Evolutionary conservation across 2,329 filamentous ascomycete genomes (phyloP).

Genomic region (Magnaporthiopsis rhizophila): DNA sequence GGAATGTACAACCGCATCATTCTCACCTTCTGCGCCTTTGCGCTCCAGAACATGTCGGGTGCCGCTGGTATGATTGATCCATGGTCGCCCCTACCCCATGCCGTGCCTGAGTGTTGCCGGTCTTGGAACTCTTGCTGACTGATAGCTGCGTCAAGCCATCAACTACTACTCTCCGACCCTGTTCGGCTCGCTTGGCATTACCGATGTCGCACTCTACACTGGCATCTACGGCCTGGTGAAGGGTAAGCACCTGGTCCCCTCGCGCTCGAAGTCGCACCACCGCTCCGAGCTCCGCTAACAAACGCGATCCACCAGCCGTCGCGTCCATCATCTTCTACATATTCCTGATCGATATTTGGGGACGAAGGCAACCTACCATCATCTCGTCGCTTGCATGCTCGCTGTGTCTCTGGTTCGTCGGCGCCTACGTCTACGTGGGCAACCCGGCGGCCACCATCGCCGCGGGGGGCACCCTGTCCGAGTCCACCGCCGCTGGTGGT

Average conservation of each 20-base stretch:
- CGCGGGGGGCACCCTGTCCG: slow-evolving; percentile 31
- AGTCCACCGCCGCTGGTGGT: slow-evolving; percentile 35
- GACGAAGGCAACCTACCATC: slow-evolving; percentile 33
- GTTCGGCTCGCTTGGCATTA: slow-evolving; percentile 36
- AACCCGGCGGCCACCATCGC: slow-evolving; percentile 37
- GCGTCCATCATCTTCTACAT: slow-evolving; percentile 33
- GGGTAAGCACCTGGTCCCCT: slow-evolving; percentile 11
- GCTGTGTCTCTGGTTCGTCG: slow-evolving; percentile 41
- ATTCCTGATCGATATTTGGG: slow-evolving; percentile 31
- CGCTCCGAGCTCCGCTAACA: neutral
- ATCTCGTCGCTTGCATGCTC: slow-evolving; percentile 39
- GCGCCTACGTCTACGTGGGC: slow-evolving; percentile 43
- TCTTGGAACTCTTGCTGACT: neutral
- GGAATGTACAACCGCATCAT: slow-evolving; percentile 32
- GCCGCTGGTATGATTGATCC: slow-evolving; percentile 18
- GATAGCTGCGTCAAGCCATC: slow-evolving; percentile 20
- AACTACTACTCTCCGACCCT: slow-evolving; percentile 35
- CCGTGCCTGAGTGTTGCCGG: too few relatives aligned
- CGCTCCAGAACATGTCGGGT: slow-evolving; percentile 32
- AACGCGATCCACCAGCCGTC: slow-evolving; percentile 14
- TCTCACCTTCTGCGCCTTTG: slow-evolving; percentile 29
- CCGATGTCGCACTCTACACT: slow-evolving; percentile 35
- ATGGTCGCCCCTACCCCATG: neutral
- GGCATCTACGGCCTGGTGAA: slow-evolving; percentile 43
- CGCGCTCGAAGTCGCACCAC: too few relatives aligned